Evolutionary conservation across 2,329 filamentous ascomycete species (phyloP).

Genomic region (Colletotrichum echinochloae): DNA sequence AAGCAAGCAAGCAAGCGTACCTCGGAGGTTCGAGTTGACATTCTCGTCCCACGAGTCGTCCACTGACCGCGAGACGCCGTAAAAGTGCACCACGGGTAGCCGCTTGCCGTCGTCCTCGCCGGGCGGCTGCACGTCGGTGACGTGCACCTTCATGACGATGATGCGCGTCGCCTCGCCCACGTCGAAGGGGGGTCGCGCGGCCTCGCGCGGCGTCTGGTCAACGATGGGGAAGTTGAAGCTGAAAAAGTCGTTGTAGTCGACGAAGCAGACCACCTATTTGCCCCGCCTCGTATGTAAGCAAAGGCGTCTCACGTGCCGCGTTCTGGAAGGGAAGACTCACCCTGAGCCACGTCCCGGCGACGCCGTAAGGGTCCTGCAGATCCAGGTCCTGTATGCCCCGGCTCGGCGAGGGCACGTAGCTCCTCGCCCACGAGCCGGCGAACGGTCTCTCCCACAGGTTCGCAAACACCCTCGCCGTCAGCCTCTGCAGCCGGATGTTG

Average conservation of each 20-base stretch:
- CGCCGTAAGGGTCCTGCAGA: conserved; percentile 74
- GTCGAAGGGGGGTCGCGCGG: conserved; percentile 63
- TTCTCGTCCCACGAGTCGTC: conserved; percentile 77
- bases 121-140: conserved; percentile 70
- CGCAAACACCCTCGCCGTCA: conserved; percentile 60
- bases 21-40: conserved; percentile 74
- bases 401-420: conserved; percentile 55
- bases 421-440: conserved; percentile 64
- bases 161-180: conserved; percentile 76
- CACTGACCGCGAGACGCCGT: conserved; percentile 70
- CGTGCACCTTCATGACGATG: conserved; percentile 75
- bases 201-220: conserved; percentile 54
- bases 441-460: conserved; percentile 69
- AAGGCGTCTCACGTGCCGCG: background rate
- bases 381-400: conserved; percentile 59
- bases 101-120: conserved; percentile 67
- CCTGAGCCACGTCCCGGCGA: conserved; percentile 78
- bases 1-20: conserved; percentile 55
- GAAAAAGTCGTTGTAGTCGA: conserved; percentile 80
- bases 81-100: conserved; percentile 76
- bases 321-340: conserved; percentile 53
- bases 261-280: conserved; percentile 58
- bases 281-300: background rate
- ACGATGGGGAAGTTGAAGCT: conserved; percentile 74
- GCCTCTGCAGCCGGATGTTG: conserved; percentile 67